Conservation (phyloP, 306 rosid species). For the Gillenia trifoliata region DNA sequence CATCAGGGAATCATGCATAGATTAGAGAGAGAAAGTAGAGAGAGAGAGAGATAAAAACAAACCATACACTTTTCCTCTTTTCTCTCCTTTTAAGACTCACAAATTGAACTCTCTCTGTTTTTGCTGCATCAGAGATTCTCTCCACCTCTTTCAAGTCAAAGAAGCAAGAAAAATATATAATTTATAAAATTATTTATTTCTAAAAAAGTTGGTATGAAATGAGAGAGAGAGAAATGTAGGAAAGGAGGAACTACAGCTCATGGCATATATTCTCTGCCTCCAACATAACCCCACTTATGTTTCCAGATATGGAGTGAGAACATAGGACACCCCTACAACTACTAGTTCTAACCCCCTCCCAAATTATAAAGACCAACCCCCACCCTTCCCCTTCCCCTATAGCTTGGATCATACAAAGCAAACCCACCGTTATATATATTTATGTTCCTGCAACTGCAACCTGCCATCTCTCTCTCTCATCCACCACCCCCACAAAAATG, state of each 20-base stretch:
- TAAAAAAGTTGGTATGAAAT: conserved; percentile 50
- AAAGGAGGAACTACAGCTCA: conserved; percentile 58
- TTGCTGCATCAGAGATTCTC: conserved; percentile 85
- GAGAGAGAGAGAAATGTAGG: conserved; percentile 27
- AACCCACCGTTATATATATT: not conserved
- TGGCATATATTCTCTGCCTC: conserved; percentile 83
- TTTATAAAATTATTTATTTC: not conserved
- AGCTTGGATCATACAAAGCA: not conserved
- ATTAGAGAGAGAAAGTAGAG: conserved; percentile 13
- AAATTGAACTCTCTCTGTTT: conserved; percentile 60
- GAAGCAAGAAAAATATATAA: conserved; percentile 32
- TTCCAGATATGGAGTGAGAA: conserved; percentile 96
- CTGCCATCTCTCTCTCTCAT: conserved; percentile 21
- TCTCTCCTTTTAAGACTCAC: conserved; percentile 86
- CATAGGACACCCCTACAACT: conserved; percentile 49
- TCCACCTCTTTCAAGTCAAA: conserved; percentile 79
- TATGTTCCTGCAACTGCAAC: conserved; percentile 25
- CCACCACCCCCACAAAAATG: conserved; percentile 24
- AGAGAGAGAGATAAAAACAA: conserved; percentile 80
- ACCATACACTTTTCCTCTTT: conserved; percentile 81
- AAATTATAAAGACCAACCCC: conserved; percentile 41
- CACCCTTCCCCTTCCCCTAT: not conserved
- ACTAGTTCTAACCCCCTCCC: not conserved
- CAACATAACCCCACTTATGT: conserved; percentile 91
- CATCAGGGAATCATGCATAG: conserved; percentile 17